Base-by-base conservation (phyloP, 805 yeast genomes). In the Osmozyma mogii region DNA sequence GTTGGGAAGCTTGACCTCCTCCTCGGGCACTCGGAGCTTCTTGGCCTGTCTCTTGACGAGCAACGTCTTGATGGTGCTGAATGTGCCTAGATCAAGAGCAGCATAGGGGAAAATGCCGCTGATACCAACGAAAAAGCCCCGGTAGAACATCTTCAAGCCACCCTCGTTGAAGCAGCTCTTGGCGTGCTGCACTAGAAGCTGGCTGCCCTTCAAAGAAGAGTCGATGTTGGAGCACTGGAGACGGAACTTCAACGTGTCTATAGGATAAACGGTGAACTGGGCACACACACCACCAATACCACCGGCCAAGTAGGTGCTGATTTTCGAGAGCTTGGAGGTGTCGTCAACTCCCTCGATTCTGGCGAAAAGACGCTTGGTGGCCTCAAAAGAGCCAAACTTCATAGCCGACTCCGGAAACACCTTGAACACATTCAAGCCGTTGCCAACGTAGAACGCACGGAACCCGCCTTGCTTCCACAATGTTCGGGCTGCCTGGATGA, bases 31-130 rank as follows among this genome's bases (percentile, higher is more conserved):
- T 6, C 70, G 65, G 13, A 56, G 56, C 32, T 53, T 54, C 24
- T 52, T 59, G 7, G 95, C 84, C 50, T 79, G 77, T 37, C 75
- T 66, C 27, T 67, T 58, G 12, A 79, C 68, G 43, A 82, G 79
- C 69, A 84, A 79, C 41, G 75, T 73, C 52, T 89, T 89, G 42
- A 92, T 70, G 1, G 88, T 79, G 7, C 89, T 69, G 52, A 92
- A 92, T 0, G 96, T 87, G 21, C 98, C 98, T 30, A 92, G 62
- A 54, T 92, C 98, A 17, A 92, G 63, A 0, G 98, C 98, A 1
- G 97, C 96, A 52, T 88, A 92, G 0, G 98, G 98, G 61, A 92
- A 92, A 42, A 92, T 89, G 27, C 98, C 98, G 35, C 88, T 72
- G 4, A 88, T 74, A n/a, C 98, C 98, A 15, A 85, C 94, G 30